A percentile compares a stretch with the other conserved stretches of the same genome.
These are phyloP conservation scores for Chaetomiaceae sp. DNA, from an alignment of 2,329 filamentous ascomycete species.

Conservation along the genomic window DNA sequence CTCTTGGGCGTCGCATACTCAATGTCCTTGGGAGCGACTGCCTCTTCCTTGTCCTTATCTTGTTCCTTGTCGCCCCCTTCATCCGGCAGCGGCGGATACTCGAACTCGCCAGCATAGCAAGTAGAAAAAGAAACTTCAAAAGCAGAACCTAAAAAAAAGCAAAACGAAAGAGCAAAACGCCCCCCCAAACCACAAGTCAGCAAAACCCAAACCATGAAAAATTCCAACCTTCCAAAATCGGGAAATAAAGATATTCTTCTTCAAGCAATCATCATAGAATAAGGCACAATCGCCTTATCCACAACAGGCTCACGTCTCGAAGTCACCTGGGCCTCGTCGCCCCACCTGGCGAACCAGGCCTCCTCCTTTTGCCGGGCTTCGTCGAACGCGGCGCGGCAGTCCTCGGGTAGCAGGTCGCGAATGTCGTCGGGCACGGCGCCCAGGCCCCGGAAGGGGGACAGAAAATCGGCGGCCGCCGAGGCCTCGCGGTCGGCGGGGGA, in stretches of 20 bases:
- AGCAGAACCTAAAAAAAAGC: background rate
- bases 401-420: slow-evolving; percentile 59
- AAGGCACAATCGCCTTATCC: slow-evolving; percentile 61
- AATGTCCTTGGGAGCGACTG: background rate
- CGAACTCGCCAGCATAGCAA: background rate
- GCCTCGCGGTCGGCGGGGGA: slow-evolving; percentile 32
- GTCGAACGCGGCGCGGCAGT: slow-evolving; percentile 70
- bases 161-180: background rate
- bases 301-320: slow-evolving; percentile 52
- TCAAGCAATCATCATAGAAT: slow-evolving; percentile 37
- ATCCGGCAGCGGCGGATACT: background rate
- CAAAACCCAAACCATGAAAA: background rate
- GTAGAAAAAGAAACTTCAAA: background rate
- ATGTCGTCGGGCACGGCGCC: slow-evolving; percentile 62
- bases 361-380: slow-evolving; percentile 60
- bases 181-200: background rate
- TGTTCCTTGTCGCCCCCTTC: background rate
- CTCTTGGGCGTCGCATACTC: background rate
- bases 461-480: slow-evolving; percentile 39
- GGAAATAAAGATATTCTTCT: background rate
- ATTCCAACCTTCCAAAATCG: background rate
- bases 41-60: background rate
- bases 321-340: slow-evolving; percentile 57
- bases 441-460: slow-evolving; percentile 56
- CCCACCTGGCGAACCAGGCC: slow-evolving; percentile 72